A percentile compares a stretch with the other conserved stretches of the same genome.
phyloP scores from a whole-genome alignment of 257 asterid genomes.

The Ophiorrhiza pumila region DNA sequence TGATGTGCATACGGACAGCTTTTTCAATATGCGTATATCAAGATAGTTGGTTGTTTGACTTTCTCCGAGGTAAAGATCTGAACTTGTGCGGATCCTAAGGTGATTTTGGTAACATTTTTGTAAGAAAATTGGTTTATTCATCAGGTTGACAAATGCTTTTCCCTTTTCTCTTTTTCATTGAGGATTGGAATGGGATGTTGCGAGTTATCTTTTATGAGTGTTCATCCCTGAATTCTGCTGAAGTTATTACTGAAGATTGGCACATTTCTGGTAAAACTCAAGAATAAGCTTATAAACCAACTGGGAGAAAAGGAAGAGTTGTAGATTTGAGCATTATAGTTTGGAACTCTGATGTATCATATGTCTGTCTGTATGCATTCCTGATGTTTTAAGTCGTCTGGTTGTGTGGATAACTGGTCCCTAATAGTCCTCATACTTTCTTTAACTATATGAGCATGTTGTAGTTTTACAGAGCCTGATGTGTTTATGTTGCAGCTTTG shows the following conservation, averaged over 20 bases:
- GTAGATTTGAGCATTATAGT: neutral
- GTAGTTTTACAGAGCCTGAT: neutral
- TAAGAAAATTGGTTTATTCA: neutral
- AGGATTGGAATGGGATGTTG: neutral
- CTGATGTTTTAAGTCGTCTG: too few species aligned
- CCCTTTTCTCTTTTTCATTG: neutral
- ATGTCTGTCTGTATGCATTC: neutral
- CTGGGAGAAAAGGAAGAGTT: neutral
- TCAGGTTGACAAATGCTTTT: neutral
- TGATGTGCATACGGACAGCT: neutral
- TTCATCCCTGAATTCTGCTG: neutral
- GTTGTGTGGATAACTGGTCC: too few species aligned
- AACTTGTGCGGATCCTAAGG: neutral
- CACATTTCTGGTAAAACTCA: neutral
- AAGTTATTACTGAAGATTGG: neutral
- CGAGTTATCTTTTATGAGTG: neutral
- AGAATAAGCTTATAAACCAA: neutral
- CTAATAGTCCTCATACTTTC: neutral
- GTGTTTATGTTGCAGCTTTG: neutral
- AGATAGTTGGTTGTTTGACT: neutral
- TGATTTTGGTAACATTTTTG: neutral
- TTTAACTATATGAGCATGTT: neutral
- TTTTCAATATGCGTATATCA: neutral
- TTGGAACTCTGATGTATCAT: neutral
- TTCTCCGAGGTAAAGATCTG: too few species aligned